These are phyloP conservation scores for Lactarius quietus DNA, from an alignment of 768 basidiomycete genomes.

Conservation along the genomic window DNA sequence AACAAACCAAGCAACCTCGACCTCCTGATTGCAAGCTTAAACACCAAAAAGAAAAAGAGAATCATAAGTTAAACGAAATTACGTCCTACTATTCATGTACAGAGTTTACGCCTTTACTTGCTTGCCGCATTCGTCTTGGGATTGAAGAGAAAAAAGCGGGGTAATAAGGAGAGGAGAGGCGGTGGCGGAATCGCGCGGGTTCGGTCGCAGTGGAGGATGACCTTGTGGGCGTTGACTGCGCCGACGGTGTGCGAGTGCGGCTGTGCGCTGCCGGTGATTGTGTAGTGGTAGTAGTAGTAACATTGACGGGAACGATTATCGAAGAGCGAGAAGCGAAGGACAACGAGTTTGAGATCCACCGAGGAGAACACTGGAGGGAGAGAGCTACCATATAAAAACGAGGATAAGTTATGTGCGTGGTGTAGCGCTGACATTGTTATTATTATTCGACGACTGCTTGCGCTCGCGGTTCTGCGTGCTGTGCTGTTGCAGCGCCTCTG, in stretches of 20 bases:
- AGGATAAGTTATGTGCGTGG: constrained; percentile 24
- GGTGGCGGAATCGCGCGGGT: neutral
- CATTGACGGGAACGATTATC: neutral
- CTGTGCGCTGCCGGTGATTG: neutral
- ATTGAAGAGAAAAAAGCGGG: neutral
- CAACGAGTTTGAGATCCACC: neutral
- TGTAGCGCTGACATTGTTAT: constrained; percentile 15
- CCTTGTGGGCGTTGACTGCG: neutral
- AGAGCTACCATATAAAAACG: constrained; percentile 16
- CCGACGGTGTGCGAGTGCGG: neutral
- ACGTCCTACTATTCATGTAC: constrained; percentile 5
- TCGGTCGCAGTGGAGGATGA: neutral
- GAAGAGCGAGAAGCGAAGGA: neutral
- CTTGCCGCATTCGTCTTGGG: neutral
- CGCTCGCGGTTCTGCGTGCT: constrained; percentile 10
- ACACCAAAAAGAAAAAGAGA: neutral
- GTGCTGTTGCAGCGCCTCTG: constrained; percentile 16
- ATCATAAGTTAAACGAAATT: constrained; percentile 17
- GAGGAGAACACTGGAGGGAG: neutral
- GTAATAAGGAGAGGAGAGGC: neutral
- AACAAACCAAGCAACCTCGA: constrained; percentile 5
- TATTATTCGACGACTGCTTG: constrained; percentile 5
- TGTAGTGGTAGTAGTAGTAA: neutral
- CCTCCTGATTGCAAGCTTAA: neutral
- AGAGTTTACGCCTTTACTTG: constrained; percentile 3